phyloP scores from a whole-genome alignment of 495 filamentous ascomycete species.

The Immersiella caudata region DNA sequence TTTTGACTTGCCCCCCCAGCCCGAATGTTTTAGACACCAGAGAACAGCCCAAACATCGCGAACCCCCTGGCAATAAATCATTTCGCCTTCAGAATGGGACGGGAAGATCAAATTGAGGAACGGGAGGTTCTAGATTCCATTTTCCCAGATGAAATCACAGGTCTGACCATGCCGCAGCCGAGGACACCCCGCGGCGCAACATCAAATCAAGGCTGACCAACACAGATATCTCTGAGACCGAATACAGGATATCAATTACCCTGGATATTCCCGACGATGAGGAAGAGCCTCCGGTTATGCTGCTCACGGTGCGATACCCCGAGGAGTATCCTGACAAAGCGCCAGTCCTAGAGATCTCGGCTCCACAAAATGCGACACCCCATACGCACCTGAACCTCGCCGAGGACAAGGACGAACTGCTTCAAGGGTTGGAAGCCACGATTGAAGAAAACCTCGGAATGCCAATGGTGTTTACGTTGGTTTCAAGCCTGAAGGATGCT shows the following conservation, averaged over 20 bases:
- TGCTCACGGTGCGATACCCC: constrained; percentile 83
- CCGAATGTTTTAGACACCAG: constrained; percentile 3
- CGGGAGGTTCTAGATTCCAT: constrained; percentile 97
- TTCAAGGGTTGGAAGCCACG: constrained; percentile 66
- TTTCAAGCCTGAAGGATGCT: constrained; percentile 81
- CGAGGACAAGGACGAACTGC: constrained; percentile 69
- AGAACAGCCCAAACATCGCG: neutral
- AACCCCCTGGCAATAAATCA: too few species aligned
- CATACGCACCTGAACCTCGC: constrained; percentile 60
- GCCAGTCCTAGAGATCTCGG: constrained; percentile 74
- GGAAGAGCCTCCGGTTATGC: constrained; percentile 64
- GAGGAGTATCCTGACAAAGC: constrained; percentile 84
- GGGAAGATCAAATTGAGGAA: constrained; percentile 93
- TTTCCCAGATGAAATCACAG: constrained; percentile 96
- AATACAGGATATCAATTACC: constrained; percentile 79
- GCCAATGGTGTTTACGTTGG: constrained; percentile 96
- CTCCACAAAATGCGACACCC: constrained; percentile 67
- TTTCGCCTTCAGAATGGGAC: constrained; percentile 67
- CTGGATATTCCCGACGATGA: constrained; percentile 68
- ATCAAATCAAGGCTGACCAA: neutral
- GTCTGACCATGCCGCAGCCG: constrained; percentile 44
- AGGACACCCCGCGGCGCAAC: neutral
- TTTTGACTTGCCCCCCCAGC: constrained; percentile 2
- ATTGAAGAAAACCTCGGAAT: constrained; percentile 92
- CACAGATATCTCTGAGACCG: constrained; percentile 80